Evolutionary conservation across 2,329 filamentous ascomycete genomes (phyloP), one percentile per base, ranked within the genome.

Genomic region (Calonectria pteridis): DNA sequence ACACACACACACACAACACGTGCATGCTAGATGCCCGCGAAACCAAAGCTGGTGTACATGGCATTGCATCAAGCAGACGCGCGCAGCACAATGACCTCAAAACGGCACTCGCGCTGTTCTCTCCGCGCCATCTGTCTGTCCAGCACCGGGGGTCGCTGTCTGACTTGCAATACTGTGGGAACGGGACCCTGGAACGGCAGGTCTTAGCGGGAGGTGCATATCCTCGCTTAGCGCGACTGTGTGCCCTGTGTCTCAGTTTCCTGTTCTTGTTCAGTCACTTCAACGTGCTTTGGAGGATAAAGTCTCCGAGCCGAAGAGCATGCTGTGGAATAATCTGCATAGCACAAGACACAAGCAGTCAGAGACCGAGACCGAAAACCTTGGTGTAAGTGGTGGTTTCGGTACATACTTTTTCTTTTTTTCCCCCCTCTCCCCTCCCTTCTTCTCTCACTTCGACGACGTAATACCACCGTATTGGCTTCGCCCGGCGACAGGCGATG

Each of bases 201-300:
- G 40, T 69, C 31, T 69, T 69, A 64, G 67, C 55, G 67, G 67
- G 31, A 29, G 23, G 40, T 29, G 67, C 29, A 50, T 49, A 29
- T 63, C 11, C 53, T 43, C 23, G 64, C 64, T 58, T 67, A 58
- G 37, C 50, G 65, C 65, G 46, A 28, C 58, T 35, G 23, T 28
- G 37, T 16, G 55, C 46, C 10, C 20, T 26, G 29, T 49, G 29
- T 50, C 37, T 59, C 37, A 28, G 55, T 28, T n/a, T n/a, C n/a
- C n/a, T n/a, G n/a, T n/a, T n/a, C 11, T 29, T 40, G 43, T 64
- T 62, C 59, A 49, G 40, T 53, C 18, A 31, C 33, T 49, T 35
- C 37, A 49, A 33, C 37, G 37, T 46, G 26, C 51, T n/a, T 43
- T 46, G 43, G n/a, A 29, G 62, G 18, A 50, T 67, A 28, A 40